Evolutionary conservation across 2,329 filamentous ascomycete species (phyloP).

Genomic region (Pseudogymnoascus verrucosus): DNA sequence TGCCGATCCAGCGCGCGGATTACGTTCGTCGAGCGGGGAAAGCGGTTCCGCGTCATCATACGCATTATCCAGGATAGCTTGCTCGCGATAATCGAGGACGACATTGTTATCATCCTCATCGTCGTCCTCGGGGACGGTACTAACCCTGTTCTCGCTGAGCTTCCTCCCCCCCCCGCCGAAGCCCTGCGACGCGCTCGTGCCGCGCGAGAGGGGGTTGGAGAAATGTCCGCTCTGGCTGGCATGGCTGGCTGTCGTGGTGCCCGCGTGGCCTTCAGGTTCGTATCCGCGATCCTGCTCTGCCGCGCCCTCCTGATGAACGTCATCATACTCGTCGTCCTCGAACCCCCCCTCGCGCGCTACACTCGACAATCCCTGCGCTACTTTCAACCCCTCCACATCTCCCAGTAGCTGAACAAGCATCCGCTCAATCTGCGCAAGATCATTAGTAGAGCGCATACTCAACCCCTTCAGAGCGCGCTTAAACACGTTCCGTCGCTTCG

Average conservation of each 20-base stretch:
- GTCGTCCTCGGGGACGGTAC: slow-evolving; percentile 77
- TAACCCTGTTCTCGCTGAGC: slow-evolving; percentile 72
- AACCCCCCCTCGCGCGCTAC: slow-evolving; percentile 48
- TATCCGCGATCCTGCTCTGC: slow-evolving; percentile 68
- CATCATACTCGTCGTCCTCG: slow-evolving; percentile 59
- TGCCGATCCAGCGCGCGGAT: slow-evolving; percentile 43
- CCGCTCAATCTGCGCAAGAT: slow-evolving; percentile 80
- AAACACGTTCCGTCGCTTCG: slow-evolving; percentile 91
- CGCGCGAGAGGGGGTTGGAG: slow-evolving; percentile 49
- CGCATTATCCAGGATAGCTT: slow-evolving; percentile 43
- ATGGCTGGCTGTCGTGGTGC: slow-evolving; percentile 64
- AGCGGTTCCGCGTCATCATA: slow-evolving; percentile 52
- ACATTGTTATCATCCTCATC: slow-evolving; percentile 70
- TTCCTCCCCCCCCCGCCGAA: slow-evolving; percentile 38
- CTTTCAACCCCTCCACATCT: slow-evolving; percentile 80
- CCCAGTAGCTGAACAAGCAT: slow-evolving; percentile 87
- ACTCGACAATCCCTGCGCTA: slow-evolving; percentile 37
- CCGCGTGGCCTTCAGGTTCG: slow-evolving; percentile 73
- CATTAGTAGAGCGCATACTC: slow-evolving; percentile 77
- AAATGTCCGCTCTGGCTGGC: slow-evolving; percentile 70
- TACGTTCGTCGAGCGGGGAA: slow-evolving; percentile 53
- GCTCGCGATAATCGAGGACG: slow-evolving; percentile 41
- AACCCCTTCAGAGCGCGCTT: slow-evolving; percentile 86
- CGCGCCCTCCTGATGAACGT: slow-evolving; percentile 45
- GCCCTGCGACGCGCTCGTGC: slow-evolving; percentile 31